Evolutionary conservation across 2,329 filamentous ascomycete species (phyloP), one percentile per base, ranked within the genome.

Genomic region (Xylaria sp.): DNA sequence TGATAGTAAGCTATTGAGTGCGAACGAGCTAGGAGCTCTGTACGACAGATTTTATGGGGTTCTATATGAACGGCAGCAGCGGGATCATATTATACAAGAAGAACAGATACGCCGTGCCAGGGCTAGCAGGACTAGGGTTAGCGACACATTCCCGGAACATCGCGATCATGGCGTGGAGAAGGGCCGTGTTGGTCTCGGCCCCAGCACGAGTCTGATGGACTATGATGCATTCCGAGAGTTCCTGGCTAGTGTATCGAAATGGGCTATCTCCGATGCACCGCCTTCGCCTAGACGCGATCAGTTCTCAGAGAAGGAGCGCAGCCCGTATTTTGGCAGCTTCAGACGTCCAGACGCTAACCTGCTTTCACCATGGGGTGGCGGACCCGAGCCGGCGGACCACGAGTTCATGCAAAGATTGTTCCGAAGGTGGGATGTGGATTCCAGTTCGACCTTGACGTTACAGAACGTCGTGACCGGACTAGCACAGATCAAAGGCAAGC

Each of bases 181-280:
- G 68, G 92, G 92, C 1, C 84, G 93, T 48, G 91, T 97, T 17
- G 93, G 91, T 0, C 80, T 97, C 1, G 93, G 92, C 0, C 88
- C 91, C 6, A 97, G 91, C 71, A 91, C 91, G 13, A 95, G 89
- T 22, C 81, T 92, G 62, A 99, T 99, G 94, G 92, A 97, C 71
- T 99, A 97, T 67, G 91, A 96, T 71, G 92, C 90, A 1, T 99
- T 97, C 74, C 82, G 93, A 52, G 92, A 97, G 66, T 97, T 99
- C 64, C 78, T 99, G 41, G 92, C 94, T 4, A 88, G 86, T 43
- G 90, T 97, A 63, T 84, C 92, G 1, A 93, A 87, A 76, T 99
- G 94, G 94, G 94, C 94, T 1, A 87, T 96, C 22, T 90, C 91
- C 0, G 94, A 97, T 69, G 87, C 90, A 0, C 91, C 91, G 3